These are phyloP conservation scores for Moniliophthora roreri DNA, from an alignment of 1,284 basidiomycete species.

Conservation along the genomic window DNA sequence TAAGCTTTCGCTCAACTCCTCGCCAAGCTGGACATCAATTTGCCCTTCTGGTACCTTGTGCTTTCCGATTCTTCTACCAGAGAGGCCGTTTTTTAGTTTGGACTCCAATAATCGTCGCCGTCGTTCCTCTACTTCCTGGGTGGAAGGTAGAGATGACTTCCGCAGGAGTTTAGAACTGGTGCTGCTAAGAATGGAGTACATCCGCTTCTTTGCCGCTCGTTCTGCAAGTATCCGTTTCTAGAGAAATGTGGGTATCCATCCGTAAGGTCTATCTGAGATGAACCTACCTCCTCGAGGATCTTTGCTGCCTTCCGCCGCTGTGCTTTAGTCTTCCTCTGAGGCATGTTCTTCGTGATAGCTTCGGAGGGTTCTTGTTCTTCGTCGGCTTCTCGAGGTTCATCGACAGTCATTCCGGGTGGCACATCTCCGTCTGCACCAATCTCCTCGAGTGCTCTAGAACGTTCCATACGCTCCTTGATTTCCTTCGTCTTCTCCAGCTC, in stretches of 20 bases:
- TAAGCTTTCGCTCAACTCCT: slow-evolving; percentile 88
- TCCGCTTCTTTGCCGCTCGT: slow-evolving; percentile 54
- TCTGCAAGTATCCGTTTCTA: slow-evolving; percentile 68
- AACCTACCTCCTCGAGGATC: slow-evolving; percentile 58
- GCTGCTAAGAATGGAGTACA: slow-evolving; percentile 46
- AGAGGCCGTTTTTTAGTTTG: slow-evolving; percentile 57
- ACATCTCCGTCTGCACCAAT: slow-evolving; percentile 32
- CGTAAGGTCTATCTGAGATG: not conserved
- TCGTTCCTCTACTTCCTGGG: slow-evolving; percentile 41
- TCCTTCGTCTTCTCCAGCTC: slow-evolving; percentile 57
- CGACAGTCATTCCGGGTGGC: slow-evolving; percentile 62
- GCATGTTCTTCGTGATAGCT: slow-evolving; percentile 42
- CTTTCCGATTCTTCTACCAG: slow-evolving; percentile 73
- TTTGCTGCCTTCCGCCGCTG: slow-evolving; percentile 66
- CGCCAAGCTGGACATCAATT: slow-evolving; percentile 87
- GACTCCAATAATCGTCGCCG: slow-evolving; percentile 34
- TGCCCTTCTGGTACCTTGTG: slow-evolving; percentile 69
- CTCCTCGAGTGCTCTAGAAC: slow-evolving; percentile 36
- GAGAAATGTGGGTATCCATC: slow-evolving; percentile 2
- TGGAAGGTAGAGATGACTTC: slow-evolving; percentile 39
- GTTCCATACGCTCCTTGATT: slow-evolving; percentile 55
- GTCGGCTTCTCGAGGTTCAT: slow-evolving; percentile 40
- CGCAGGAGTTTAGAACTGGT: slow-evolving; percentile 56
- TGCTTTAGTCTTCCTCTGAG: slow-evolving; percentile 72
- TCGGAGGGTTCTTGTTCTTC: slow-evolving; percentile 25